Base-by-base conservation (phyloP, 2,329 filamentous ascomycete species). In the Talaromyces albobiverticillius region DNA sequence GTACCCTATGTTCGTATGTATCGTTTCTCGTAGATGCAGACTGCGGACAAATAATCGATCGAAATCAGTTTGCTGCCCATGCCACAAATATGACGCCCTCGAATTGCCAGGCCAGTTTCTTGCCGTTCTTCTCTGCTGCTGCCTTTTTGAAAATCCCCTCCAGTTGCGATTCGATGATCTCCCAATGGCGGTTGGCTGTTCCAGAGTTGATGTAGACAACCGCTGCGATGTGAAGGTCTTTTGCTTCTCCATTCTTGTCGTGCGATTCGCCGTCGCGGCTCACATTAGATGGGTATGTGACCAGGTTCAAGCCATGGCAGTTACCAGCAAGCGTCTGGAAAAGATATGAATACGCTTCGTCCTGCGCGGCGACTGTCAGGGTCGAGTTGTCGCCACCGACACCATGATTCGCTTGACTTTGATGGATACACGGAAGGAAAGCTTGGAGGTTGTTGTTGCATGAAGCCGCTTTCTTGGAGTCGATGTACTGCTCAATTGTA, bases 181-280 rank as follows among this genome's bases (percentile, higher is more conserved):
- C 36, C 51, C 51, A 53, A 25, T 31, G 22, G 9, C 3, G 16
- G 18, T n/a, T 26, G 2, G 23, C 11, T 25, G 49, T 51, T 10
- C 43, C 51, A 10, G 43, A n/a, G 20, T 53, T 25, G 18, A 53
- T n/a, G 34, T 47, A 47, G 26, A 29, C 51, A 4, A 53, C 18
- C 3, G 38, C 45, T 11, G 43, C 36, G 11, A 42, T 46, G 22
- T 29, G 43, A 10, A 36, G 16, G 20, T 13, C 29, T 18, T 22
- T 18, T 11, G 31, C 4, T 31, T 8, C 9, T 4, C 9, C 31
- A 14, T 34, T 36, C 4, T 16, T 36, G 14, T 36, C n/a, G 14
- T 16, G n/a, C 14, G 1, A 6, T 16, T 16, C 32, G n/a, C 16
- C 32, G 14, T 13, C 32, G 9, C 32, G 14, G n/a, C 2, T 16